Base-by-base conservation (phyloP, 805 yeast genomes). In the Saccharomycopsis fibuligera region DNA sequence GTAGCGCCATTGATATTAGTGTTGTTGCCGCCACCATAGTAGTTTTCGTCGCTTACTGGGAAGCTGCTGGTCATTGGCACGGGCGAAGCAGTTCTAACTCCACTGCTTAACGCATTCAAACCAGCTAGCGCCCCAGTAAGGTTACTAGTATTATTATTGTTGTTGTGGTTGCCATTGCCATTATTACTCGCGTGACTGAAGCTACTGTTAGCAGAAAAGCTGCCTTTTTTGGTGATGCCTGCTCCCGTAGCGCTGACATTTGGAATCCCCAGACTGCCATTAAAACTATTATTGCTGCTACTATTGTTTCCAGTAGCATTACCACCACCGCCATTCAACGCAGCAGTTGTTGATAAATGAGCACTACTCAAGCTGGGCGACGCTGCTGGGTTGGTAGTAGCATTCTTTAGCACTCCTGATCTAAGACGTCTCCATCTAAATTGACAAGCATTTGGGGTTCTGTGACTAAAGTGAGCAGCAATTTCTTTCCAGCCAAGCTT, bases 401-500 rank as follows among this genome's bases (percentile, higher is more conserved):
- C 49, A 21, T 58, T 48, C 24, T 70, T 62, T 36, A 70, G 56
- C 14, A 71, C 65, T 8, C 75, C 74, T 8, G 68, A 62, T 57
- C 69, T 76, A 41, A 81, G 67, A 54, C 96, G 67, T 62, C 96
- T 75, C 96, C 96, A 87, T 57, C 96, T 76, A 61, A 86, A 86
- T 66, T 86, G 95, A 58, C 95, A 86, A 2, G 95, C 95, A 61
- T 86, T 87, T 33, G 95, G 89, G 2, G 96, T 87, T 60, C 96
- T 69, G 62, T 83, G 83, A 38, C 78, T 74, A 63, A 87, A 87
- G 59, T 83, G 85, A 30, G 81, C 73, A 1, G 93, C 82, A 44
- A 87, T 86, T 56, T 87, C 95, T 63, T 87, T 80, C 96, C 96
- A 87, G 1, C 96, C 96, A 56, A 86, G 72, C 61, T 84, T 85